Conservation (phyloP, 106 monocot genomes). For the Dioscorea zingiberensis region DNA sequence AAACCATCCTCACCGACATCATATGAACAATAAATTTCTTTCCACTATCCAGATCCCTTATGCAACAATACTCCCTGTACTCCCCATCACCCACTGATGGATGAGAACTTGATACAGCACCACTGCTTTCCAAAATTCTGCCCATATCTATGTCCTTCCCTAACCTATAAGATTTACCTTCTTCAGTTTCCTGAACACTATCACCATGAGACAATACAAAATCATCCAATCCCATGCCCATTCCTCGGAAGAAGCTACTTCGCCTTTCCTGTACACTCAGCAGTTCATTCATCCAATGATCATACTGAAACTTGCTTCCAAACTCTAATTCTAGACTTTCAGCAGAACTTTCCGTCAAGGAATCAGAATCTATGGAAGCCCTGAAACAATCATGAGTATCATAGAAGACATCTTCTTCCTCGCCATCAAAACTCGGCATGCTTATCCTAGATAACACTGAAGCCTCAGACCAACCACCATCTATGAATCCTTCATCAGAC, state of each 20-base stretch:
- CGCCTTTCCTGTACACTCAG: conserved; percentile 56
- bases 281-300: conserved; percentile 35
- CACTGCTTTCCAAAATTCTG: conserved; percentile 14
- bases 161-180: background rate
- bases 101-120: conserved; percentile 15
- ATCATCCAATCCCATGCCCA: conserved; percentile 52
- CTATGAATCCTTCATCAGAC: conserved; percentile 1
- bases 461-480: conserved; percentile 18
- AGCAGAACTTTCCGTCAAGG: conserved; percentile 1
- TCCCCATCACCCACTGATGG: background rate
- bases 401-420: conserved; percentile 43
- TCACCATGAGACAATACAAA: background rate
- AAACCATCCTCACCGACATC: conserved; percentile 26
- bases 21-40: conserved; percentile 40
- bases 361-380: conserved; percentile 23
- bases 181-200: background rate
- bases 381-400: conserved; percentile 34
- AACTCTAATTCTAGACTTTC: conserved; percentile 14
- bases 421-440: conserved; percentile 36
- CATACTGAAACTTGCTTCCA: conserved; percentile 15
- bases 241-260: conserved; percentile 27
- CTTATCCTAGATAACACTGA: conserved; percentile 7
- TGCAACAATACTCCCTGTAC: conserved; percentile 16
- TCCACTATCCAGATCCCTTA: conserved; percentile 51
- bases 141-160: conserved; percentile 1